A percentile compares a stretch with the other conserved stretches of the same genome.
Conservation (phyloP, 495 filamentous ascomycete genomes). For the Tuber borchii region DNA sequence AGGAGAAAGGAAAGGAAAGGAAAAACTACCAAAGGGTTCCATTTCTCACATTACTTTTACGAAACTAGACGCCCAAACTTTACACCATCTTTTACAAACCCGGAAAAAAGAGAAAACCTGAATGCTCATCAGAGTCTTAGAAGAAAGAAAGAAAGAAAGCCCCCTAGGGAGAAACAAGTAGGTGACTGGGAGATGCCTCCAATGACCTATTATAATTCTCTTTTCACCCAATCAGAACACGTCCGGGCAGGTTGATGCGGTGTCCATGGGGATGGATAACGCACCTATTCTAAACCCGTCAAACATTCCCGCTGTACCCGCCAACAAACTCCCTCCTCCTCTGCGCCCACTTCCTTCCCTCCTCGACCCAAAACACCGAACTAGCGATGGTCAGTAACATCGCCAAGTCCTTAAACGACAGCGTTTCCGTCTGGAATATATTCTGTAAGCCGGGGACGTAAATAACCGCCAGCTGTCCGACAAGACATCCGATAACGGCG, state of each 20-base stretch:
- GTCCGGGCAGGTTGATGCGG: background rate
- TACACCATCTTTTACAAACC: background rate
- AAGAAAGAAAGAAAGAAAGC: background rate
- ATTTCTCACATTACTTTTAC: background rate
- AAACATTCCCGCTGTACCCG: slow-evolving; percentile 37
- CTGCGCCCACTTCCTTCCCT: slow-evolving; percentile 61
- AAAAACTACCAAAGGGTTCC: background rate
- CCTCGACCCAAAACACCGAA: slow-evolving; percentile 90
- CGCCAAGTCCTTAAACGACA: slow-evolving; percentile 64
- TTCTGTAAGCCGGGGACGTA: slow-evolving; percentile 89
- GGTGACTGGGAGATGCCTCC: background rate
- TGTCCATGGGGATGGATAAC: background rate
- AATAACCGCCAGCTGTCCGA: slow-evolving; percentile 81
- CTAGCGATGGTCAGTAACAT: slow-evolving; percentile 68
- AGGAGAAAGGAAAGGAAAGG: background rate
- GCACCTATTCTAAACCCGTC: slow-evolving; percentile 11
- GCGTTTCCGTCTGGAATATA: slow-evolving; percentile 89
- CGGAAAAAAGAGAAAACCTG: background rate
- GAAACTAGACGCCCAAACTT: background rate
- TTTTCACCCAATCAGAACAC: background rate
- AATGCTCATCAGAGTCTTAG: background rate
- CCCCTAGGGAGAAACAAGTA: background rate
- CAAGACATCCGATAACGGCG: slow-evolving; percentile 73
- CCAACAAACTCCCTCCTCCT: slow-evolving; percentile 25
- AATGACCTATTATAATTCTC: background rate